These are phyloP conservation scores for Eucalyptus pumila DNA, from an alignment of 345 rosid species.

Conservation along the genomic window DNA sequence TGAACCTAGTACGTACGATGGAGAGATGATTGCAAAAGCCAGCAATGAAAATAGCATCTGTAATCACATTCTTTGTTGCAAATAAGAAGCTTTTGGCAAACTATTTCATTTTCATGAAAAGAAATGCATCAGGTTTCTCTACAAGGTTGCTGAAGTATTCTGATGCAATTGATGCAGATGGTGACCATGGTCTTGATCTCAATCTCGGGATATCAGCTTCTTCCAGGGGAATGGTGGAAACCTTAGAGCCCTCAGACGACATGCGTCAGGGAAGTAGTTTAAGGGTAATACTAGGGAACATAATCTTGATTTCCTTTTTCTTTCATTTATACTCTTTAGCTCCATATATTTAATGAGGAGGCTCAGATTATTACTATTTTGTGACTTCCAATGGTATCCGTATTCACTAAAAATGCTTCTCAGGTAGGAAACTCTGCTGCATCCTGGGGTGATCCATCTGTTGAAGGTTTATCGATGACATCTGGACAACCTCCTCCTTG, in stretches of 20 bases:
- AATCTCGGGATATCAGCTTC: conserved; percentile 76
- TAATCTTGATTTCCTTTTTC: not conserved
- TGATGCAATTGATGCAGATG: conserved; percentile 11
- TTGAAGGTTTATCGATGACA: conserved; percentile 32
- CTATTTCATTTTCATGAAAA: not conserved
- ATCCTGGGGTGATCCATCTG: conserved; percentile 19
- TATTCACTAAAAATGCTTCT: conserved; percentile 10
- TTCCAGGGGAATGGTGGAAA: conserved; percentile 27
- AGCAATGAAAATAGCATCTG: conserved; percentile 33
- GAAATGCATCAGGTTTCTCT: not conserved
- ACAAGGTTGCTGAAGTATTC: not conserved
- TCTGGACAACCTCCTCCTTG: conserved; percentile 42
- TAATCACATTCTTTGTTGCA: not conserved
- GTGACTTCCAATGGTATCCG: conserved; percentile 15
- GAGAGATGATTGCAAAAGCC: conserved; percentile 37
- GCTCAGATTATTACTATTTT: not conserved
- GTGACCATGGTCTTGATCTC: conserved; percentile 49
- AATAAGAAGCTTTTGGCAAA: not conserved
- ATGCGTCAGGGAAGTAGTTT: not conserved
- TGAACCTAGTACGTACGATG: conserved; percentile 58
- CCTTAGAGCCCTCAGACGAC: conserved; percentile 5
- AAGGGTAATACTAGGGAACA: not conserved
- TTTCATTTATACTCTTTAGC: not conserved
- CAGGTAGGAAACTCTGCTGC: not conserved
- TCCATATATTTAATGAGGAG: not conserved